Percentiles rank a stretch among this genome's conserved stretches.
These are phyloP conservation scores for Coniochaeta sp. DNA, from an alignment of 2,329 filamentous ascomycete genomes.

Conservation along the genomic window DNA sequence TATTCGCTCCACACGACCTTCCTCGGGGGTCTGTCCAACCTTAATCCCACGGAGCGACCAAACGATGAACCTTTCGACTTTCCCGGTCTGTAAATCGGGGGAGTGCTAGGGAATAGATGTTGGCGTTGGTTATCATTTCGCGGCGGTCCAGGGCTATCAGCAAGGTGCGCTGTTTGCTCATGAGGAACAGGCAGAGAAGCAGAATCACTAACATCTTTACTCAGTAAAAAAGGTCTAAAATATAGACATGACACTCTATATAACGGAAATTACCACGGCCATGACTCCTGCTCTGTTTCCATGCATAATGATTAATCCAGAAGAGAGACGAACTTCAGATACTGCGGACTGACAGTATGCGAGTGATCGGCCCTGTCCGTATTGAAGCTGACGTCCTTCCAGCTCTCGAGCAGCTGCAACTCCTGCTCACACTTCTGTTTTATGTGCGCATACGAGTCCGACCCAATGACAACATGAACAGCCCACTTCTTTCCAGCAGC, in stretches of 20 bases:
- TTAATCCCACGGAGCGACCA: constrained; percentile 1
- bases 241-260: no score
- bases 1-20: constrained; percentile 19
- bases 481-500: constrained; percentile 16
- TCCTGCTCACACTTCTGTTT: constrained; percentile 15
- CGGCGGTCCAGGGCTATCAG: no score
- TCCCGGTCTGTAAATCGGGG: constrained; percentile 6
- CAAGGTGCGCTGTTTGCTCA: no score
- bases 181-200: no score
- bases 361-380: neutral
- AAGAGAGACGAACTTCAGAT: neutral
- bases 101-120: no score
- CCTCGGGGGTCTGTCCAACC: constrained; percentile 11
- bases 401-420: constrained; percentile 11
- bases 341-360: neutral
- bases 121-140: no score
- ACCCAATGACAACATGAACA: constrained; percentile 20
- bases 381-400: constrained; percentile 13
- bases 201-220: no score
- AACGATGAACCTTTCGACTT: constrained; percentile 10
- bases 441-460: constrained; percentile 17
- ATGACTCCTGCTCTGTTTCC: no score
- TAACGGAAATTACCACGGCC: no score
- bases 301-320: no score
- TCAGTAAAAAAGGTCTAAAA: no score